Base-by-base conservation (phyloP, 768 basidiomycete species). In the Auricularia auricula-judae region DNA sequence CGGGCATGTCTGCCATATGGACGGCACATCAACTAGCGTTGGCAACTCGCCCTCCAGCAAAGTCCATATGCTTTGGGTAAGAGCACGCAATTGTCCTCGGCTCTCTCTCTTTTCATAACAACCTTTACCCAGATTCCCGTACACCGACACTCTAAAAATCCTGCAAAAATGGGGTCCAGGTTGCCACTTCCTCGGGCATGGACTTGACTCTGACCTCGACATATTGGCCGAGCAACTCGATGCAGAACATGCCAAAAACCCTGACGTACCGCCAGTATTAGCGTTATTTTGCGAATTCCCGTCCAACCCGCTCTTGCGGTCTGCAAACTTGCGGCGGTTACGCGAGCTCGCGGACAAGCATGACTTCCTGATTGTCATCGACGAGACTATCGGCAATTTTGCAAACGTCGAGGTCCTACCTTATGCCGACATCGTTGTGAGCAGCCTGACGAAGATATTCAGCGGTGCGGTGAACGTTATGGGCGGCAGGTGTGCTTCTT, bases 131-230 rank as follows among this genome's bases (percentile, higher is more conserved):
- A 97, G 95, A 16, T 99, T 98, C 75, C 88, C 94, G 0, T 99
- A 98, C 73, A 91, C 86, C 8, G 96, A 98, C 72, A 98, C 96
- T 3, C 82, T 96, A 65, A 98, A 98, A 74, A 83, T 95, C 47
- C 79, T 98, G 1, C 80, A 94, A 69, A 98, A 99, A 75, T 98
- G 94, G 93, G 96, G 96, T 1, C 91, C 91, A 2, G 96, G 96
- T 1, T 92, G 87, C 68, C 81, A 93, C 72, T 95, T 98, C 78
- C 81, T 92, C 56, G 95, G 93, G 4, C 78, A 83, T 66, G 95
- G 95, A 0, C 74, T 87, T 7, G 86, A 91, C 64, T 73, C 80
- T 16, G 91, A 93, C 65, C 82, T 97, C 21, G 85, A 88, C 69
- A 79, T 81, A 35, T 79, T 98, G 0, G 88, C 91, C 67, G 72